Percentiles rank a stretch among this genome's conserved stretches.
These are phyloP conservation scores for Cercospora zeina DNA, from an alignment of 2,329 filamentous ascomycete genomes.

Conservation along the genomic window DNA sequence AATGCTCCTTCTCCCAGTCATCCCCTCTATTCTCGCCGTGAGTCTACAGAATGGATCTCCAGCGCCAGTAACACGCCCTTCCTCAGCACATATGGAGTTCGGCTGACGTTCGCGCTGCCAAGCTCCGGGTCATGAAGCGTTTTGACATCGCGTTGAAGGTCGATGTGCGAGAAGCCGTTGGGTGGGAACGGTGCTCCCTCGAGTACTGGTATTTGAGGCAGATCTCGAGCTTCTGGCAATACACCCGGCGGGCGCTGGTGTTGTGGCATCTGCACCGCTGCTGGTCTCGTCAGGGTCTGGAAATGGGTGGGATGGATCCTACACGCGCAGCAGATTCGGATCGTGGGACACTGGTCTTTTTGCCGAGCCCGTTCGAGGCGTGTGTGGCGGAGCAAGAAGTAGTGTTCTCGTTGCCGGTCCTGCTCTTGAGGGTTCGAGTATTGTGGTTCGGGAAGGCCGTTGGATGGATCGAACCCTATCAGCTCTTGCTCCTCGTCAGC, in stretches of 20 bases:
- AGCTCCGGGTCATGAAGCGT: slow-evolving; percentile 31
- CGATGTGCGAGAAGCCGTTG: slow-evolving; percentile 34
- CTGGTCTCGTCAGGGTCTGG: slow-evolving; percentile 28
- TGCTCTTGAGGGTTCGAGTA: slow-evolving; percentile 1
- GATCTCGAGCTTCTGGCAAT: slow-evolving; percentile 4
- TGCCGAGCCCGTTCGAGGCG: slow-evolving; percentile 2
- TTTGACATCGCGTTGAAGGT: slow-evolving; percentile 31
- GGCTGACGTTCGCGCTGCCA: slow-evolving; percentile 35
- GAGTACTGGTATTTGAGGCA: slow-evolving; percentile 22
- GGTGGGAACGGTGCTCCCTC: slow-evolving; percentile 33
- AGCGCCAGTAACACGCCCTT: slow-evolving; percentile 27
- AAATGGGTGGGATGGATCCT: slow-evolving; percentile 37
- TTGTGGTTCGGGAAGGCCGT: slow-evolving; percentile 8
- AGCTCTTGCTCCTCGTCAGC: slow-evolving; percentile 21
- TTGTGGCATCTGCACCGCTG: slow-evolving; percentile 7
- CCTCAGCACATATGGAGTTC: slow-evolving; percentile 35
- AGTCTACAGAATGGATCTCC: slow-evolving; percentile 29
- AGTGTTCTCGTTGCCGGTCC: neutral
- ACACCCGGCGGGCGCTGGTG: slow-evolving; percentile 9
- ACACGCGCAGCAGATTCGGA: slow-evolving; percentile 37
- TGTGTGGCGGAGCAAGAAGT: slow-evolving; percentile 12
- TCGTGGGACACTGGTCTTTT: slow-evolving; percentile 25
- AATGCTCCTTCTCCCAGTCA: neutral
- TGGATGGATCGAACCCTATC: slow-evolving; percentile 7
- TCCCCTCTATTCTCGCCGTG: slow-evolving; percentile 21